Conservation (phyloP, 164 flowering plant genomes). For the Vitis cinerea region DNA sequence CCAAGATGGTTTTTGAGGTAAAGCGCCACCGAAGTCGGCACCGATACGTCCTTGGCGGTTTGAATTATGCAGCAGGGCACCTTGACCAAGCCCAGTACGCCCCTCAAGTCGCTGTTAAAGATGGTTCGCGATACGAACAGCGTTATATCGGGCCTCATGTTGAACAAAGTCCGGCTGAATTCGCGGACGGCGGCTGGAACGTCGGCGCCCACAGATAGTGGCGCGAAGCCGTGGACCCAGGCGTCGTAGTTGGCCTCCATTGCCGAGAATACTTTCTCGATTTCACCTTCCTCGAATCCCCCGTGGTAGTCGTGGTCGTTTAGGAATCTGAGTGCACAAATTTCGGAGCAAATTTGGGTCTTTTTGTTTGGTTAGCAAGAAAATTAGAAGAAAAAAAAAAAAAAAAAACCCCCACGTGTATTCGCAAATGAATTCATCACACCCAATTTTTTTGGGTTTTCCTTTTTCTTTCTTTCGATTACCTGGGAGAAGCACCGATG, state of each 20-base stretch:
- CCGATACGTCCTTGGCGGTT: slow-evolving; percentile 77
- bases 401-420: no score
- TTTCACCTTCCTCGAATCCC: slow-evolving; percentile 76
- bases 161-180: slow-evolving; percentile 92
- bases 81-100: slow-evolving; percentile 56
- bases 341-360: no score
- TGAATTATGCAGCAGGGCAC: slow-evolving; percentile 89
- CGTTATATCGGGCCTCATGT: slow-evolving; percentile 93
- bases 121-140: slow-evolving; percentile 65
- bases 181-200: slow-evolving; percentile 90
- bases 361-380: no score
- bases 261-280: slow-evolving; percentile 79
- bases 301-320: slow-evolving; percentile 90
- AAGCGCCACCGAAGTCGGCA: slow-evolving; percentile 71
- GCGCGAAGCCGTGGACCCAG: slow-evolving; percentile 92
- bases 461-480: background rate
- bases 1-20: slow-evolving; percentile 73
- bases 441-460: no score
- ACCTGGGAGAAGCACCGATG: slow-evolving; percentile 95
- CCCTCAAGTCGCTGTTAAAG: slow-evolving; percentile 74
- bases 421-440: no score
- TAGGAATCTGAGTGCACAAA: slow-evolving; percentile 42
- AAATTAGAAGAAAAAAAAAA: no score
- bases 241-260: slow-evolving; percentile 89
- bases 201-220: slow-evolving; percentile 91